These are phyloP conservation scores for Heliosperma pusillum DNA, from an alignment of 148 eudicot species.

Conservation along the genomic window DNA sequence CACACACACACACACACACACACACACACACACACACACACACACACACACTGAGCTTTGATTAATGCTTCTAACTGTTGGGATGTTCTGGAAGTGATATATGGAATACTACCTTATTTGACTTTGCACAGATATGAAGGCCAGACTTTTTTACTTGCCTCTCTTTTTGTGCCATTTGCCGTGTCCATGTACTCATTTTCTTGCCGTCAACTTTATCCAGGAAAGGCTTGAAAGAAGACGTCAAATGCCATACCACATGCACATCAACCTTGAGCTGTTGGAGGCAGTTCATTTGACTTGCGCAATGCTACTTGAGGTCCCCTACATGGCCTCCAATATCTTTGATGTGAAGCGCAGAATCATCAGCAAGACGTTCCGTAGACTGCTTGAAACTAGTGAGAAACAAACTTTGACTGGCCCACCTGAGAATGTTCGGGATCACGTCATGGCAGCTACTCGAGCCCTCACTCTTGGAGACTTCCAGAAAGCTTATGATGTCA, in stretches of 20 bases:
- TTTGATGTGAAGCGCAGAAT: constrained; percentile 65
- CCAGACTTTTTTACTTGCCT: too few relatives aligned
- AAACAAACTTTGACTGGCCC: constrained; percentile 84
- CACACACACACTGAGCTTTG: too few relatives aligned
- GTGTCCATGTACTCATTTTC: neutral
- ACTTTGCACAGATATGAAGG: neutral
- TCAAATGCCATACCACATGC: constrained; percentile 98
- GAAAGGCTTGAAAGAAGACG: constrained; percentile 77
- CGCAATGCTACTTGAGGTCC: constrained; percentile 91
- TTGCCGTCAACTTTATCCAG: constrained; percentile 29
- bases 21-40: too few relatives aligned
- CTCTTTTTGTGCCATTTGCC: neutral
- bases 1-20: too few relatives aligned
- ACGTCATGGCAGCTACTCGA: constrained; percentile 71
- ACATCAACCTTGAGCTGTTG: constrained; percentile 82
- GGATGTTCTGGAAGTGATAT: neutral
- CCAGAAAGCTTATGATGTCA: constrained; percentile 57
- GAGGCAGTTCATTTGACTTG: constrained; percentile 84
- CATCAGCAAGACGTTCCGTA: constrained; percentile 72
- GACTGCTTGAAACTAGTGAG: constrained; percentile 62
- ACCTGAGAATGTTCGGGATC: constrained; percentile 72
- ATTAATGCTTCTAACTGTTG: too few relatives aligned
- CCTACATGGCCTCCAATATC: constrained; percentile 83
- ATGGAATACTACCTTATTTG: neutral
- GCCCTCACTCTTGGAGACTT: constrained; percentile 78